Base-by-base conservation (phyloP, 768 basidiomycete genomes). In the Lentinula sp. region DNA sequence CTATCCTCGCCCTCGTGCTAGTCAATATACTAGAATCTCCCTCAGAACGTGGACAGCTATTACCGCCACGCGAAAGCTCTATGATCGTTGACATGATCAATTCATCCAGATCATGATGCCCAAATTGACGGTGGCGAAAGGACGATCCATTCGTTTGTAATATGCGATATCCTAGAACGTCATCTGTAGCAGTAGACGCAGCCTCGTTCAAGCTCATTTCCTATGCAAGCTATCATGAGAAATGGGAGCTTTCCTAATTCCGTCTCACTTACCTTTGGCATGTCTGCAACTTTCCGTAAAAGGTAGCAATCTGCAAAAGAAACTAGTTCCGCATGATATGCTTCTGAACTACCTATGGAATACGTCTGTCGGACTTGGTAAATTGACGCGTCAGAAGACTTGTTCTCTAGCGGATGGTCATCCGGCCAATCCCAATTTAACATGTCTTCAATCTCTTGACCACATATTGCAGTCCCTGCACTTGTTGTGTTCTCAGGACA, bases 291-390 rank as follows among this genome's bases (percentile, higher is more conserved):
- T 59, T 71, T 63, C 63, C 74, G 74, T 52, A 76, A 71, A 50
- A 87, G 70, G 66, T 78, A 73, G 35, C 81, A 79, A 67, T 90
- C 84, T 62, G 76, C 73, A 66, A 77, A 85, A 50, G 88, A 90
- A 63, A 80, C 67, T 59, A 76, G 46, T 63, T 85, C 84, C 35
- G 76, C 72, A 55, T 76, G 66, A 52, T 66, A 57, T 56, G 59
- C 64, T 60, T 63, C 63, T 56, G 37, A 55, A 64, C 52, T 50
- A 42, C 41, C 53, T 43, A 53, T 35, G 15, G 42, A 59, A 49
- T 35, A 13, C 43, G 20, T 54, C 37, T 61, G 33, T 33, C 43
- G 62, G n/a, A 45, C 23, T 23, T 45, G 28, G 18, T 43, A 42
- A 50, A 28, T 42, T 36, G 32, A 37, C 32, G 33, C 41, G 53